Evolutionary conservation across 805 yeast genomes (phyloP), one percentile per base, ranked within the genome.

Genomic region (Blastobotrys parvus): DNA sequence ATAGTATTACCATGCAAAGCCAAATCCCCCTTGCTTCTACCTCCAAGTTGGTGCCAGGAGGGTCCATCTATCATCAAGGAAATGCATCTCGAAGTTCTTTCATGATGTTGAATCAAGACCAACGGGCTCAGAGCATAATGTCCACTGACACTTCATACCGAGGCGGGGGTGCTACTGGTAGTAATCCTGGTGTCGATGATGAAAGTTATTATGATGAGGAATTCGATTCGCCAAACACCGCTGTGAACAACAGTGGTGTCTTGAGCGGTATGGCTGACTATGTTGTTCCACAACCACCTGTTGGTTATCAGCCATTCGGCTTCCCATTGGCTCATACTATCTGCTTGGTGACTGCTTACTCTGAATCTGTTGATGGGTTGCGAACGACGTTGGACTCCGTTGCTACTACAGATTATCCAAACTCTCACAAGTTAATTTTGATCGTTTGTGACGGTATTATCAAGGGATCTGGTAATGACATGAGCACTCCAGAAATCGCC

Each of bases 371-470:
- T 52, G 82, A 71, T 10, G 95, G 94, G 48, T 63, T 92, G 45
- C 73, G 97, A 55, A 78, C 90, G 1, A 88, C 97, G 0, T 62
- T 90, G 50, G 97, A 92, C 61, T 90, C 97, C 1, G 60, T 92
- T 41, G 85, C 95, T n/a, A 86, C 95, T 1, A 87, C 97, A 1
- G 95, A 87, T 50, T 92, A 83, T 62, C 97, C 97, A 44, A 89
- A 88, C 61, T 85, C 96, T 3, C 97, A 92, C 63, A 92, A 90
- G 61, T 67, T 92, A 48, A 70, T 92, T 33, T 66, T 88, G 42
- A 78, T 89, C 33, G 74, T 90, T 11, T 90, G 97, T 70, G 98
- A 92, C 67, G 98, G 98, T 53, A 53, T 90, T 29, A 81, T 92
- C 53, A 89, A 90, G 56, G 98, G 98, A 51, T 80, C 95, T 17